These are phyloP conservation scores for Ustilago nuda DNA, from an alignment of 1,284 basidiomycete genomes.

Conservation along the genomic window DNA sequence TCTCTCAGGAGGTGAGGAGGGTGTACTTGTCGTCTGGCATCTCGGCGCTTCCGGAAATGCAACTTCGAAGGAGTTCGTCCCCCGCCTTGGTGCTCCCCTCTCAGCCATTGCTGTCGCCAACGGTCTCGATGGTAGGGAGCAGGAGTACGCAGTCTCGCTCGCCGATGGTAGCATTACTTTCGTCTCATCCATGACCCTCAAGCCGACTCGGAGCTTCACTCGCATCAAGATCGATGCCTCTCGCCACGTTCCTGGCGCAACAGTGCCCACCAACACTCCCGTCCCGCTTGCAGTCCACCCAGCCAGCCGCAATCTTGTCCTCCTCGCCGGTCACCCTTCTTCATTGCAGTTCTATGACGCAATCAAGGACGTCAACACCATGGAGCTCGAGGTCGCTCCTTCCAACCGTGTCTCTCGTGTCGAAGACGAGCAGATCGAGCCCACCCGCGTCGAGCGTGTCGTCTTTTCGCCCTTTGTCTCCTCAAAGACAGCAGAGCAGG, in stretches of 20 bases:
- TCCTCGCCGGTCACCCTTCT: conserved; percentile 93
- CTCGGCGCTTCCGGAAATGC: conserved; percentile 71
- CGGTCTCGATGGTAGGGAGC: conserved; percentile 73
- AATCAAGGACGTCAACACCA: conserved; percentile 77
- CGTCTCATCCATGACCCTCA: conserved; percentile 79
- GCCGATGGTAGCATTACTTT: conserved; percentile 86
- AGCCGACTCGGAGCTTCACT: conserved; percentile 80
- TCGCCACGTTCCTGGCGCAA: conserved; percentile 41
- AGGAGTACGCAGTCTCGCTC: conserved; percentile 87
- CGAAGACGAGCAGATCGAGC: conserved; percentile 82
- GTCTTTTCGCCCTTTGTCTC: conserved; percentile 74
- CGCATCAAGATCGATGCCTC: conserved; percentile 76
- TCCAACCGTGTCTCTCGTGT: conserved; percentile 89
- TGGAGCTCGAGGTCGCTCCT: conserved; percentile 91
- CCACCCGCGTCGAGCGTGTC: conserved; percentile 80
- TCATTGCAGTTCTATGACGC: conserved; percentile 91
- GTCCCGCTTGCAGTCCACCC: conserved; percentile 64
- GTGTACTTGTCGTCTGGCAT: conserved; percentile 91
- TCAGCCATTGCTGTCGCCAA: conserved; percentile 76
- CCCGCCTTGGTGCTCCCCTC: conserved; percentile 87
- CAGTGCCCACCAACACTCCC: conserved; percentile 15
- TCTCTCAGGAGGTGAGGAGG: conserved; percentile 93
- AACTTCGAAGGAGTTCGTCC: conserved; percentile 76
- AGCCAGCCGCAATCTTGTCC: conserved; percentile 71
- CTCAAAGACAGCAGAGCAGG: conserved; percentile 28